These are phyloP conservation scores for Sugiyamaella neomexicana DNA, from an alignment of 1,139 yeast genomes.

Conservation along the genomic window DNA sequence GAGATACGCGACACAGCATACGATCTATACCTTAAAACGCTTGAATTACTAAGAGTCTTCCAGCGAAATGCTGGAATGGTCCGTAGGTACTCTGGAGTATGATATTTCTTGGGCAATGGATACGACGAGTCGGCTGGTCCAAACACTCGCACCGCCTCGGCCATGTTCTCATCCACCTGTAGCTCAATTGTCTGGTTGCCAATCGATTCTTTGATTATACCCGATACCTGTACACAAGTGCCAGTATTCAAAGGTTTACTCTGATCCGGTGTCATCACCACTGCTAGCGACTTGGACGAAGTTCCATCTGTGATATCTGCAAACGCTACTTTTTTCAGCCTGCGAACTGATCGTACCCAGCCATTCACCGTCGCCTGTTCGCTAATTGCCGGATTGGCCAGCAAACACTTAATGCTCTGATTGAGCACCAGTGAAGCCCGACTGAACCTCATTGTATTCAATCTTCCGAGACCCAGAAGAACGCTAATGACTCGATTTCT, in stretches of 20 bases:
- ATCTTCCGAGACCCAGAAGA: no score
- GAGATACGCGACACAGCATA: constrained; percentile 55
- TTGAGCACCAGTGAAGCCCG: not conserved
- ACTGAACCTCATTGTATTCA: not conserved
- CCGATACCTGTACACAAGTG: constrained; percentile 47
- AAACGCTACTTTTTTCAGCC: constrained; percentile 74
- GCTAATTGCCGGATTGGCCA: constrained; percentile 22
- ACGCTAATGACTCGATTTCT: not conserved
- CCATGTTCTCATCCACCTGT: constrained; percentile 37
- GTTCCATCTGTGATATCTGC: constrained; percentile 82
- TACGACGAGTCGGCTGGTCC: constrained; percentile 48
- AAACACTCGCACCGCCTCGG: constrained; percentile 41
- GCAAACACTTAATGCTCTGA: constrained; percentile 8
- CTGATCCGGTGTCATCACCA: constrained; percentile 47
- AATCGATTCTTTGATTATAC: constrained; percentile 39
- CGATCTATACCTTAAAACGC: constrained; percentile 72
- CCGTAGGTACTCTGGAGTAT: constrained; percentile 65
- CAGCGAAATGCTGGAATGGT: constrained; percentile 74
- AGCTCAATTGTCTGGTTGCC: constrained; percentile 50
- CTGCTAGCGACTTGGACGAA: constrained; percentile 52
- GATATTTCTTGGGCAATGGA: constrained; percentile 82
- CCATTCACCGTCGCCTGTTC: constrained; percentile 49
- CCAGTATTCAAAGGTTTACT: constrained; percentile 45
- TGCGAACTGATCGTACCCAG: constrained; percentile 72
- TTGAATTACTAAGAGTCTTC: constrained; percentile 63